phyloP scores from a whole-genome alignment of 108 stramenopile genomes.

The Nitzschia putrida region DNA sequence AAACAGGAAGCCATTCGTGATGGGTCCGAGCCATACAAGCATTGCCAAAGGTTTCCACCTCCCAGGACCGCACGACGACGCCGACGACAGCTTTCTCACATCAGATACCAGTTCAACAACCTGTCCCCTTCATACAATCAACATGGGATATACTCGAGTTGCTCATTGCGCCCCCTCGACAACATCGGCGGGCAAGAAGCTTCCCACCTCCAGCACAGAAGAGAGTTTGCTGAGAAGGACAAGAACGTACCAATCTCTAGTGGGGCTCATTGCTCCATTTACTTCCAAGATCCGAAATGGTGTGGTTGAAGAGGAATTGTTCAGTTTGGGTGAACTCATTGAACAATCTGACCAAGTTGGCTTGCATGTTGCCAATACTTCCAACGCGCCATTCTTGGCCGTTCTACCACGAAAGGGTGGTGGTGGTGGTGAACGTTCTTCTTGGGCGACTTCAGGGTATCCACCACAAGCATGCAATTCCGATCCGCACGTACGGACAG shows the following conservation, averaged over 20 bases:
- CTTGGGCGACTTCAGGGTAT: constrained; percentile 1
- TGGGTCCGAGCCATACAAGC: no score
- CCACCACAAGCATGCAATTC: not conserved
- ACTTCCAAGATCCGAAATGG: not conserved
- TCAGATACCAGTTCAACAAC: no score
- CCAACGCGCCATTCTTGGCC: not conserved
- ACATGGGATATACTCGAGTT: constrained; percentile 1
- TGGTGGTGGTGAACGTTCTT: not conserved
- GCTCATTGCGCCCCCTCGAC: not conserved
- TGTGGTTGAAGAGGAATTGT: not conserved
- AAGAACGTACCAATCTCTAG: not conserved
- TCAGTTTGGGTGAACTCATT: not conserved
- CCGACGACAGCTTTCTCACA: no score
- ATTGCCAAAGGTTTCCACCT: no score
- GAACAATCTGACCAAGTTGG: not conserved
- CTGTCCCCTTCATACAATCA: not conserved
- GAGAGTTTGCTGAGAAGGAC: not conserved
- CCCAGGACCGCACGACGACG: no score
- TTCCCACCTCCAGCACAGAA: not conserved
- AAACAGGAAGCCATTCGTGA: no score
- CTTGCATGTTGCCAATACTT: not conserved
- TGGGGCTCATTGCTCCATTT: not conserved
- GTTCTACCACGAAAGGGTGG: not conserved
- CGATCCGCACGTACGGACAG: not conserved
- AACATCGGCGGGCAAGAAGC: not conserved